phyloP scores from a whole-genome alignment of 1,284 basidiomycete species.

The Chiua sp. region DNA sequence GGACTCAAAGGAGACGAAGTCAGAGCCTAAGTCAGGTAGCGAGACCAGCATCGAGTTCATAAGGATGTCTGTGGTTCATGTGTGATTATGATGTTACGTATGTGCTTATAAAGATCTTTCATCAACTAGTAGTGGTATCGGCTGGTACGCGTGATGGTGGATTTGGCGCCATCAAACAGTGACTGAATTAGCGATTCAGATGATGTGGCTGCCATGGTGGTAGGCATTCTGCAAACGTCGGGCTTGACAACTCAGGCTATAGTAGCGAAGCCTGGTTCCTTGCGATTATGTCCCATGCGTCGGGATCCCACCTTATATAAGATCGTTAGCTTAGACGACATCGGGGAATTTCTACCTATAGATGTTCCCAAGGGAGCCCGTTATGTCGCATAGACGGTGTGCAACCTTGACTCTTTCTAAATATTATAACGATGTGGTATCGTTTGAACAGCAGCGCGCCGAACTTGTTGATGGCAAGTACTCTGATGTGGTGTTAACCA shows the following conservation, averaged over 20 bases:
- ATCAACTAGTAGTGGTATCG: no score
- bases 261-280: conserved; percentile 30
- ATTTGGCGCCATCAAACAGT: no score
- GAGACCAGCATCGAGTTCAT: no score
- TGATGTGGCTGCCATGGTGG: no score
- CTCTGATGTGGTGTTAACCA: conserved; percentile 30
- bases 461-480: conserved; percentile 19
- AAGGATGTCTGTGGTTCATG: no score
- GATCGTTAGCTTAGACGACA: conserved; percentile 28
- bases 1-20: no score
- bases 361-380: conserved; percentile 21
- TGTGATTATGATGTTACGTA: no score
- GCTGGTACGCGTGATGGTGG: no score
- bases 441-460: conserved; percentile 22
- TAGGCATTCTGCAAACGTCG: conserved; percentile 21
- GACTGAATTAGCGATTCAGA: no score
- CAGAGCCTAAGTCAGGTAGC: no score
- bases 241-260: no score
- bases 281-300: conserved; percentile 30
- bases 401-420: neutral
- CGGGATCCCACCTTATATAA: conserved; percentile 29
- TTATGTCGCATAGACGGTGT: conserved; percentile 25
- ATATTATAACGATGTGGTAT: neutral
- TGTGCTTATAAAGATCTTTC: no score
- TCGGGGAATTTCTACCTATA: conserved; percentile 29